Base-by-base conservation (phyloP, 495 filamentous ascomycete genomes). In the Penicillium dipodomyicola region DNA sequence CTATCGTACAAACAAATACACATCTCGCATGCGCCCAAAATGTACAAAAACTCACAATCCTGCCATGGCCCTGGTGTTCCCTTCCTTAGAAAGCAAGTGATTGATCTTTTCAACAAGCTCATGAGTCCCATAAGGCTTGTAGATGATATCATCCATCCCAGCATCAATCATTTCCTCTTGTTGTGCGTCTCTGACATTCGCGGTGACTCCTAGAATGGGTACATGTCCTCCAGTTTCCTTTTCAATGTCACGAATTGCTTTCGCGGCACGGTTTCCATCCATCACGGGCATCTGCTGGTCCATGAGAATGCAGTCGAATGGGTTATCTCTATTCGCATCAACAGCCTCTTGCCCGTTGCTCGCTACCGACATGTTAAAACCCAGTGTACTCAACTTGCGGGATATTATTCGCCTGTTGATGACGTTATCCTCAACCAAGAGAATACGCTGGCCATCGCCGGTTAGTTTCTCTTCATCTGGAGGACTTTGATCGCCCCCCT, bases 251-350 rank as follows among this genome's bases (percentile, higher is more conserved):
- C 90, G 80, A 53, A 94, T 89, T 32, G 76, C 75, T 35, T 75
- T 69, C 23, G 88, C 86, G 58, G 87, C 88, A 22, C 82, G 81
- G 30, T 88, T 80, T 3, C 90, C 90, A 65, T 92, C 86, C 84
- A 91, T 91, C 14, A 91, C 70, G 0, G 90, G 90, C 90, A 94
- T 92, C 61, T 92, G 88, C 44, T 90, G 84, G 62, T 92, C 90
- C 87, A 91, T 91, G 5, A 92, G 72, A 17, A 92, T 82, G 39
- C 91, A 81, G 33, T 82, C 81, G 22, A 67, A 67, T 11, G 33
- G 19, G 17, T 27, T 49, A 56, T 63, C 5, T 65, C 68, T 11
- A 57, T 60, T 62, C 45, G 67, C 33, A 4, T 88, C 83, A 7
- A 93, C 74, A n/a, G 85, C 87, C 62, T 92, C 89, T 40, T 79